Evolutionary conservation across 2,329 filamentous ascomycete species (phyloP).

Genomic region (Ramichloridium luteum): DNA sequence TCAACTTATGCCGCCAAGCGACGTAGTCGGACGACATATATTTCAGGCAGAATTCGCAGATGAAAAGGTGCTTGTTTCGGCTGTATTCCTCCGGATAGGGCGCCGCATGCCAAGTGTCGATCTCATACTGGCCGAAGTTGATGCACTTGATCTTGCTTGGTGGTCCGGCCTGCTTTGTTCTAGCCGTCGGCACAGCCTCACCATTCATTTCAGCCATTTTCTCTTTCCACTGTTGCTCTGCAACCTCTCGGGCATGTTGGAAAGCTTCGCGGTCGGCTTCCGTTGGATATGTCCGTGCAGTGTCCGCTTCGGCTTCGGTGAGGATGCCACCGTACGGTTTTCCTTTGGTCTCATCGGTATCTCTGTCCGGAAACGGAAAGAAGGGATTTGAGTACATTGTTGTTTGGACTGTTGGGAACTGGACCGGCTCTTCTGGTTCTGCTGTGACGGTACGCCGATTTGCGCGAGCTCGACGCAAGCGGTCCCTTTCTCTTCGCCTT

Average conservation of each 20-base stretch:
- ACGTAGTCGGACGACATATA: conserved; percentile 99
- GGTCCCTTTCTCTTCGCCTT: conserved; percentile 34
- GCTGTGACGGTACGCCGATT: conserved; percentile 30
- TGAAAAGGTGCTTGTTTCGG: conserved; percentile 90
- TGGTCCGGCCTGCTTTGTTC: conserved; percentile 60
- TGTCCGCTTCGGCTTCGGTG: conserved; percentile 79
- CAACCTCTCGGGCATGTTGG: conserved; percentile 77
- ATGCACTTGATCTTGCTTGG: conserved; percentile 98
- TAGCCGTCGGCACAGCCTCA: conserved; percentile 40
- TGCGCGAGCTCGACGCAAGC: conserved; percentile 27
- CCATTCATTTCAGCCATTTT: conserved; percentile 50
- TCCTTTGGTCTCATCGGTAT: conserved; percentile 75
- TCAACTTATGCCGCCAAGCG: conserved; percentile 88
- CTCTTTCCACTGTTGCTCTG: conserved; percentile 82
- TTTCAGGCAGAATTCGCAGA: conserved; percentile 97
- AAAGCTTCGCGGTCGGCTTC: conserved; percentile 74
- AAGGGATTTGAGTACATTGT: conserved; percentile 63
- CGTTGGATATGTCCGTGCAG: conserved; percentile 71
- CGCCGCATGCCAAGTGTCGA: conserved; percentile 97
- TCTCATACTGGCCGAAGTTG: conserved; percentile 94
- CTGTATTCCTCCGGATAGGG: conserved; percentile 98
- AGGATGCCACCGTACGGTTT: conserved; percentile 95
- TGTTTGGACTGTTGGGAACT: conserved; percentile 49
- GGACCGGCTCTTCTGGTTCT: conserved; percentile 30
- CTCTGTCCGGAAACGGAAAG: conserved; percentile 79